These are phyloP conservation scores for Lipomyces chichibuensis DNA, from an alignment of 805 yeast species.

Conservation along the genomic window DNA sequence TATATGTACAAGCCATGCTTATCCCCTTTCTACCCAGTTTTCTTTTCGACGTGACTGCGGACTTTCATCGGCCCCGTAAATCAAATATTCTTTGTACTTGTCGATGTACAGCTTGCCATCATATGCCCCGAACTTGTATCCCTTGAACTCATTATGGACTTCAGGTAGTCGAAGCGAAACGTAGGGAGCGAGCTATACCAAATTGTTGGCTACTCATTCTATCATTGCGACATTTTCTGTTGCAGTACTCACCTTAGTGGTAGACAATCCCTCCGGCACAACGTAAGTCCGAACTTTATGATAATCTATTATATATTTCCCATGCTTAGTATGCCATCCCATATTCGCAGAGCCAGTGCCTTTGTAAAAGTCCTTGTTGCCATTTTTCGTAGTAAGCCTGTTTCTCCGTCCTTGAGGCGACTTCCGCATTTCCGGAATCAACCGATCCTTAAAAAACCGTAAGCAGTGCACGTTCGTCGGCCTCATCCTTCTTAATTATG, in stretches of 20 bases:
- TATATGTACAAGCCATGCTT: slow-evolving; percentile 20
- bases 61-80: slow-evolving; percentile 57
- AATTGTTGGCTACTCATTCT: neutral
- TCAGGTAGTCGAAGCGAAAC: slow-evolving; percentile 76
- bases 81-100: slow-evolving; percentile 74
- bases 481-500: slow-evolving; percentile 5
- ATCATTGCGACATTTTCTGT: neutral
- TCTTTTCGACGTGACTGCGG: slow-evolving; percentile 37
- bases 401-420: slow-evolving; percentile 40
- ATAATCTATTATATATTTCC: slow-evolving; percentile 80
- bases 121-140: slow-evolving; percentile 69
- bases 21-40: slow-evolving; percentile 38
- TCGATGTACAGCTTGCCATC: slow-evolving; percentile 74
- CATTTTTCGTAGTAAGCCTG: slow-evolving; percentile 86
- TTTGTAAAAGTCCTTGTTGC: slow-evolving; percentile 90
- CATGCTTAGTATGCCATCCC: slow-evolving; percentile 75
- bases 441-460: slow-evolving; percentile 22
- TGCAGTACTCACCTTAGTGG: slow-evolving; percentile 36
- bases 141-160: slow-evolving; percentile 66
- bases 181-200: slow-evolving; percentile 63
- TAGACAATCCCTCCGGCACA: slow-evolving; percentile 59
- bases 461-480: slow-evolving; percentile 7
- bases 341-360: slow-evolving; percentile 96
- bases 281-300: slow-evolving; percentile 86
- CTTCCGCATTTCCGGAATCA: slow-evolving; percentile 9